A percentile compares a stretch with the other conserved stretches of the same genome.
These are phyloP conservation scores for Phytophthora kernoviae DNA, from an alignment of 352 stramenopile species.

Conservation along the genomic window DNA sequence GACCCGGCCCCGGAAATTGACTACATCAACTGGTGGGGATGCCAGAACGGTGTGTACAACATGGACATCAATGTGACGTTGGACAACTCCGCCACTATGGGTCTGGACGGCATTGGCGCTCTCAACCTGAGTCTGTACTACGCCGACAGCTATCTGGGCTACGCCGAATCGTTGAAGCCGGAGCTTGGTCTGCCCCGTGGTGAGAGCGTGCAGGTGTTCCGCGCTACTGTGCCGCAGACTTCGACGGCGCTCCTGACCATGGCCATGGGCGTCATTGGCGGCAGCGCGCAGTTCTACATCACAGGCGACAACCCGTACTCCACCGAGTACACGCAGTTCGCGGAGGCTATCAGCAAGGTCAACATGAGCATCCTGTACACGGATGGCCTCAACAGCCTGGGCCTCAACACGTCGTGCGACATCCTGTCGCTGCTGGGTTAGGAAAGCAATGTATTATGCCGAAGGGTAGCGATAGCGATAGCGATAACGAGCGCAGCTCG, in stretches of 20 bases:
- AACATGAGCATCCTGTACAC: slow-evolving; percentile 75
- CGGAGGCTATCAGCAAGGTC: slow-evolving; percentile 43
- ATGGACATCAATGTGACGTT: slow-evolving; percentile 73
- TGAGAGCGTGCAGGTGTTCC: slow-evolving; percentile 49
- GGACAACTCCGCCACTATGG: slow-evolving; percentile 50
- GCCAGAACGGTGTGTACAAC: too few species aligned
- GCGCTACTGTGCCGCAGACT: slow-evolving; percentile 44
- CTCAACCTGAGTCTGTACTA: slow-evolving; percentile 81
- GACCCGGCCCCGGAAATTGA: slow-evolving; percentile 51
- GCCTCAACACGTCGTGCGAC: slow-evolving; percentile 41
- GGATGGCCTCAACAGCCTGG: slow-evolving; percentile 46
- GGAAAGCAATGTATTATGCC: slow-evolving; percentile 7
- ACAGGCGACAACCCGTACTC: slow-evolving; percentile 54
- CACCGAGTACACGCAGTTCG: slow-evolving; percentile 44
- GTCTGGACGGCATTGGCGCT: slow-evolving; percentile 57
- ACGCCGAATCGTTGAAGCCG: slow-evolving; percentile 50
- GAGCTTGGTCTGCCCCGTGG: slow-evolving; percentile 58
- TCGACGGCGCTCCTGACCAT: slow-evolving; percentile 42
- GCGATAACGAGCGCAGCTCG: slow-evolving; percentile 7
- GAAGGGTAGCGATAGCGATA: slow-evolving; percentile 7
- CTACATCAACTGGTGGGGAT: slow-evolving; percentile 48
- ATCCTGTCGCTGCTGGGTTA: slow-evolving; percentile 39
- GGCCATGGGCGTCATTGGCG: slow-evolving; percentile 40
- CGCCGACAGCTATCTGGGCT: slow-evolving; percentile 61
- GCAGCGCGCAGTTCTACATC: slow-evolving; percentile 58